Evolutionary conservation across 2,329 filamentous ascomycete genomes (phyloP), one percentile per base, ranked within the genome.

Genomic region (Endoconidiophora polonica): DNA sequence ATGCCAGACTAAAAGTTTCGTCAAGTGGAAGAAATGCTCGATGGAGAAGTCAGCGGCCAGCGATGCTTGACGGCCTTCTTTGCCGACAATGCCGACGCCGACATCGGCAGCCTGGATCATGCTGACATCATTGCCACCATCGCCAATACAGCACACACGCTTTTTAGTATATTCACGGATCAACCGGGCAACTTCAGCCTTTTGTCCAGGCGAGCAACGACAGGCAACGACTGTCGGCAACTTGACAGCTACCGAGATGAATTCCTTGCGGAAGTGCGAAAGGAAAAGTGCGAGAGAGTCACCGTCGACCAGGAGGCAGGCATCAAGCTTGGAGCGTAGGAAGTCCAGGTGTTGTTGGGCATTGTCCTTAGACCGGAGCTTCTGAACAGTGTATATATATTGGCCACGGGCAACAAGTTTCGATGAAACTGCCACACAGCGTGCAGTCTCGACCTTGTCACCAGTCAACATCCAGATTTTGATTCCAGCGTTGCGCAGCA

Each of bases 401-500:
- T 98, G 93, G 1, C 90, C 90, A 54, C 91, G 74, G 3, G 87
- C 83, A 12, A 98, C 91, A 5, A 98, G 74, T 63, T 95, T 95
- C 26, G 90, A 88, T 60, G 84, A 93, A 41, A 98, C 83, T 2
- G 91, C 93, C 10, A 98, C 90, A 64, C 91, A 98, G 36, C 91
- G 81, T 14, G 91, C 91, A 12, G 91, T 98, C 66, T 98, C 91
- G 2, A 98, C 86, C 66, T 98, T 98, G 71, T 98, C 91, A 44
- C 91, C 91, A 0, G 91, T 98, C 62, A 98, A 71, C 91, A 98
- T 98, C 91, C 91, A 98, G 46, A 98, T 96, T 65, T 96, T 96
- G 66, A 98, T 91, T 23, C 91, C 91, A 0, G 91, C 91, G 59
- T 98, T 98, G 56, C 91, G 85, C 48, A 98, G 75, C 4, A 98